phyloP scores from a whole-genome alignment of 345 rosid genomes.

The Mangifera indica region DNA sequence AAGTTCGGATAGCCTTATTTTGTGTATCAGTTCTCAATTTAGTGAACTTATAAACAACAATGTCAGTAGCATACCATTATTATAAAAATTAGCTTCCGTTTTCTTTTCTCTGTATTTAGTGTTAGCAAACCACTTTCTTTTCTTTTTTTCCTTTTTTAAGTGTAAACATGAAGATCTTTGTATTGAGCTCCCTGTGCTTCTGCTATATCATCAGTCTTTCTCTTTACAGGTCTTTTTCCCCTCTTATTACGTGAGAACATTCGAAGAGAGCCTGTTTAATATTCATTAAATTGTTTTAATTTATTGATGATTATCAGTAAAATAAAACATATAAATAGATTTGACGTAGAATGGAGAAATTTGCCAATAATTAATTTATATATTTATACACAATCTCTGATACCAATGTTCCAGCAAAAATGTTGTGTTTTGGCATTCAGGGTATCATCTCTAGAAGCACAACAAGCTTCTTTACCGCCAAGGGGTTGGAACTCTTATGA shows the following conservation, averaged over 20 bases:
- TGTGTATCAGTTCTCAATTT: background rate
- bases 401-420: background rate
- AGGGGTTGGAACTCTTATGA: slow-evolving; percentile 97
- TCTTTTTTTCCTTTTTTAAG: no score
- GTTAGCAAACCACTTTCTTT: background rate
- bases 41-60: background rate
- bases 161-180: slow-evolving; percentile 22
- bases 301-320: no score
- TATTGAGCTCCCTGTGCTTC: slow-evolving; percentile 25
- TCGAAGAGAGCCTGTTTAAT: no score
- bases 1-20: background rate
- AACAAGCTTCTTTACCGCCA: slow-evolving; percentile 66
- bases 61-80: no score
- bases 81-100: background rate
- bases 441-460: slow-evolving; percentile 27
- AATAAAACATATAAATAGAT: no score
- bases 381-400: no score
- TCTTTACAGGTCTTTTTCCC: slow-evolving; percentile 27
- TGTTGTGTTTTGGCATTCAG: slow-evolving; percentile 22
- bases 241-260: background rate
- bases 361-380: background rate
- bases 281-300: background rate
- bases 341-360: background rate
- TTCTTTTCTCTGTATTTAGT: no score
- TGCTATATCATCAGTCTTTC: slow-evolving; percentile 23